A percentile compares a stretch with the other conserved stretches of the same genome.
Conservation (phyloP, 164 flowering plant genomes). For the Piper longum region DNA sequence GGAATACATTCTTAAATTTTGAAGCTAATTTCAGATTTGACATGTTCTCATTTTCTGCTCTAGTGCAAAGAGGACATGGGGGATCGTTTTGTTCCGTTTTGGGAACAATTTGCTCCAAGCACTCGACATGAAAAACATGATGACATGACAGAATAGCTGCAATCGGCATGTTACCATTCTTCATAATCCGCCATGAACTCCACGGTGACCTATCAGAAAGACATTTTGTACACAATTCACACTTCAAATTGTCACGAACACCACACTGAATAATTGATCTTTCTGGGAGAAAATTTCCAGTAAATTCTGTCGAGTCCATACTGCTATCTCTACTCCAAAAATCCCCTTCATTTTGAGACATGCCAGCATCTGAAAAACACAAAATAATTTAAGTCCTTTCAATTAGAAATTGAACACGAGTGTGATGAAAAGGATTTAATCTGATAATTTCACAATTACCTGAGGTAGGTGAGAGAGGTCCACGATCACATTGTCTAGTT, state of each 20-base stretch:
- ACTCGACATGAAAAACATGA: conserved; percentile 88
- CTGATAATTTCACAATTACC: too few relatives aligned
- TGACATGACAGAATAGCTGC: conserved; percentile 71
- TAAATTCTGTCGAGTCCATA: conserved; percentile 46
- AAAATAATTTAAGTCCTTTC: too few relatives aligned
- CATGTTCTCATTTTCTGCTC: conserved; percentile 23
- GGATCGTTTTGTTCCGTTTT: conserved; percentile 59
- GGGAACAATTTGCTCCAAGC: conserved; percentile 72
- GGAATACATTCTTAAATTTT: conserved; percentile 32
- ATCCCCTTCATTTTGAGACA: conserved; percentile 29
- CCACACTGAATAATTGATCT: conserved; percentile 10
- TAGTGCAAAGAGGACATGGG: conserved; percentile 72
- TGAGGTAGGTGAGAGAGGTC: too few relatives aligned
- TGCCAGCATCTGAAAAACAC: conserved; percentile 17
- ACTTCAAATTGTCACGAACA: conserved; percentile 35
- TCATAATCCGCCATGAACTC: conserved; percentile 65
- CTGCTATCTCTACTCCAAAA: conserved; percentile 53
- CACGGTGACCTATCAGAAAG: conserved; percentile 87
- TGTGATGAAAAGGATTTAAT: too few relatives aligned
- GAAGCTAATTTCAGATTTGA: conserved; percentile 23
- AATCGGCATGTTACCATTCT: conserved; percentile 81
- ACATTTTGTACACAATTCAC: conserved; percentile 59
- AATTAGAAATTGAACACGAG: too few relatives aligned
- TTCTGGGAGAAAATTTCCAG: conserved; percentile 46
- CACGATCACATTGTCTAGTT: too few relatives aligned